Percentiles rank a stretch among this genome's conserved stretches.
Evolutionary conservation across 2,329 filamentous ascomycete species (phyloP).

Genomic region (Epichloe hybrida): DNA sequence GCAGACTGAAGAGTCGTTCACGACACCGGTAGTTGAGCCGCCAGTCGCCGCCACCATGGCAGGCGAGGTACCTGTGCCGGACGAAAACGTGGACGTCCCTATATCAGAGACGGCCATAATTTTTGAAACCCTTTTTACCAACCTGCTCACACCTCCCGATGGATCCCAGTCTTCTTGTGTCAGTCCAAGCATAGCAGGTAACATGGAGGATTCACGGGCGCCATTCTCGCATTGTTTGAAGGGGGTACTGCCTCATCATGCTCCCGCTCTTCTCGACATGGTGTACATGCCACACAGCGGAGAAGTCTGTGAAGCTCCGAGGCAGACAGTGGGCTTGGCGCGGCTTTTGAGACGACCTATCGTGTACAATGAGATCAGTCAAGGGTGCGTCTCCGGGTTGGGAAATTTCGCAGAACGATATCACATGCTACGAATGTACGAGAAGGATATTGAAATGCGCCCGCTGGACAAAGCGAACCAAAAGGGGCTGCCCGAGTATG

Average conservation of each 20-base stretch:
- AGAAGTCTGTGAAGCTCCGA: slow-evolving; percentile 8
- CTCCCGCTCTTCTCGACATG: slow-evolving; percentile 15
- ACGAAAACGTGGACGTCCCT: neutral
- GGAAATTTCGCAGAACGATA: slow-evolving; percentile 10
- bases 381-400: neutral
- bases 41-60: neutral
- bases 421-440: slow-evolving; percentile 34
- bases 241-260: neutral
- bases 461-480: slow-evolving; percentile 15
- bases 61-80: neutral
- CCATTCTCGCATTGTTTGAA: neutral
- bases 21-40: neutral
- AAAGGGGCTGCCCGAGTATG: slow-evolving; percentile 13
- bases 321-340: slow-evolving; percentile 7
- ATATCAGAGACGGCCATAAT: neutral
- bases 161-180: neutral
- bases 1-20: neutral
- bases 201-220: neutral
- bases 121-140: neutral
- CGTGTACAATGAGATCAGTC: slow-evolving; percentile 8
- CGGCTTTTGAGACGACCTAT: slow-evolving; percentile 10
- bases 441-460: slow-evolving; percentile 34
- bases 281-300: slow-evolving; percentile 23
- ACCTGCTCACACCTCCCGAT: neutral
- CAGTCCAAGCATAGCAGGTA: neutral